These are phyloP conservation scores for Penicillium concentricum DNA, from an alignment of 2,329 filamentous ascomycete genomes.

Conservation along the genomic window DNA sequence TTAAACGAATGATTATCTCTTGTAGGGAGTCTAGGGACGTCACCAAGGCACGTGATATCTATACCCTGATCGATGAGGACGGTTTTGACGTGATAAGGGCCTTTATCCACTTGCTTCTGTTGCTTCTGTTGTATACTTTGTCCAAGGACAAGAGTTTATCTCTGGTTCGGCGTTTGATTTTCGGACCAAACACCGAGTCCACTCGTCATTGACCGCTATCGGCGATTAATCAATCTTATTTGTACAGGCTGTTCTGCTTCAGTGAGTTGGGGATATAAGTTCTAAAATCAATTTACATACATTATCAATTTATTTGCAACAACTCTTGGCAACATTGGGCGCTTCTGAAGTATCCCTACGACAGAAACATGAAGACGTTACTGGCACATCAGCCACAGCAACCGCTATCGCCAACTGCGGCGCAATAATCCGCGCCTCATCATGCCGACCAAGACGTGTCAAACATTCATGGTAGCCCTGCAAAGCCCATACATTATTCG, in stretches of 20 bases:
- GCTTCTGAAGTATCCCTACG: constrained; percentile 26
- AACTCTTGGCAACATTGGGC: constrained; percentile 8
- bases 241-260: neutral
- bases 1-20: neutral
- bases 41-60: constrained; percentile 2
- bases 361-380: constrained; percentile 61
- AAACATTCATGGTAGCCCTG: constrained; percentile 73
- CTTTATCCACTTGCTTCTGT: neutral
- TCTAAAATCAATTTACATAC: neutral
- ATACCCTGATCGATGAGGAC: neutral
- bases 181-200: neutral
- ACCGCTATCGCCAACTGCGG: constrained; percentile 54
- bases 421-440: constrained; percentile 50
- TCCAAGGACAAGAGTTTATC: neutral
- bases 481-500: constrained; percentile 72
- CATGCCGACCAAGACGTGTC: constrained; percentile 50
- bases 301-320: constrained; percentile 9
- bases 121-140: neutral
- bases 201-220: neutral
- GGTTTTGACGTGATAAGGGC: neutral
- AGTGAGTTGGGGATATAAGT: neutral
- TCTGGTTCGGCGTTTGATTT: neutral
- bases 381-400: constrained; percentile 59
- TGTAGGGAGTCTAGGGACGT: neutral
- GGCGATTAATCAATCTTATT: neutral